Base-by-base conservation (phyloP, 345 rosid genomes). In the Gossypium ekmanianum region DNA sequence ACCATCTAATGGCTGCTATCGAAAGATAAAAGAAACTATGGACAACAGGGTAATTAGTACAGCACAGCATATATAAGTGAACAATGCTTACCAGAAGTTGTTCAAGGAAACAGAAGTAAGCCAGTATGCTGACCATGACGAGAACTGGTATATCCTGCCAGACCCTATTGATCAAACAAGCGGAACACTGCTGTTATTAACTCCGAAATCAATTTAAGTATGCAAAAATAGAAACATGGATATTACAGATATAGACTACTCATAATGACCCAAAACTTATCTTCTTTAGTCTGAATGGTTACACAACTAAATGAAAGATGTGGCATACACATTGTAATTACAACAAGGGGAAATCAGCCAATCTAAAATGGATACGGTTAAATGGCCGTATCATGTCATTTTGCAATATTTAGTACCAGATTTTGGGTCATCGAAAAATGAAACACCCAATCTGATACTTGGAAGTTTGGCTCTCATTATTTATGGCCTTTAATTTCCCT, bases 121-220 rank as follows among this genome's bases (percentile, higher is more conserved):
- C 92, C 51, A 90, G 94, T 93, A 92, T 92, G 88, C 97, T 94
- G 78, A 94, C 84, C 61, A 92, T 87, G 67, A 94, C 88, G 3
- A 94, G 91, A 73, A 90, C 85, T 1, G 97, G 95, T 2, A 89
- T 90, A 83, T 94, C 94, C 86, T 90, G 98, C 97, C 98, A 94
- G 34, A 89, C 82, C 86, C 98, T 94, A 79, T 44, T 66, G 29
- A 44, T 66, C 55, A 89, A 71, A 89, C 90, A 76, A 89, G 85
- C 67, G 97, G 94, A 10, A 93, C 89, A 50, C 94, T 84, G 58
- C 87, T 87, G 86, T 88, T 74, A 73, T 65, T 43, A 65, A 72
- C 83, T 86, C 88, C 1, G 78, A 83, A 2, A 85, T 85, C 93
- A 88, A 85, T 71, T 13, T 54, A 71, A 51, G 73, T 41, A 47